phyloP scores from a whole-genome alignment of 345 rosid species.

The Pugionium dolabratum region DNA sequence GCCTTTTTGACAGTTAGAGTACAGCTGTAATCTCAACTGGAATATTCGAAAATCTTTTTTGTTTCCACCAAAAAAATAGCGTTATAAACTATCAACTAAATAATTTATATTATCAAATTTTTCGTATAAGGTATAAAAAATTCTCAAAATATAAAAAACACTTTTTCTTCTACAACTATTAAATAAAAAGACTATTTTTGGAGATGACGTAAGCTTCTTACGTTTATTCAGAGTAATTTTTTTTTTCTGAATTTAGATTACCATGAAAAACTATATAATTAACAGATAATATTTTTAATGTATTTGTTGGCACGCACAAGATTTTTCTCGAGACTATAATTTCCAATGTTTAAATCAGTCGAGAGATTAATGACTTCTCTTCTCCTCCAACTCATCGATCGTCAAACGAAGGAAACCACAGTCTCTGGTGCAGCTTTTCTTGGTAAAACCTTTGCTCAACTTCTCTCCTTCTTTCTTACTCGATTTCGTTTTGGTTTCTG shows the following conservation, averaged over 20 bases:
- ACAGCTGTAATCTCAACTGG: slow-evolving; percentile 19
- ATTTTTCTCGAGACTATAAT: background rate
- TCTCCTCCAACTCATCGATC: slow-evolving; percentile 37
- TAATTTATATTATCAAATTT: background rate
- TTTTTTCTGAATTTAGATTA: no score
- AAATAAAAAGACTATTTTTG: background rate
- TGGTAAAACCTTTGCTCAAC: slow-evolving; percentile 1
- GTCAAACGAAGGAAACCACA: slow-evolving; percentile 31
- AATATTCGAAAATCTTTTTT: slow-evolving; percentile 6
- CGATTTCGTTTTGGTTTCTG: background rate
- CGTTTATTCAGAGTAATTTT: no score
- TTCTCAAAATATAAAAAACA: no score
- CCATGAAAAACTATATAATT: no score
- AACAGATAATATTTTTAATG: no score
- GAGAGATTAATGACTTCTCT: slow-evolving; percentile 29
- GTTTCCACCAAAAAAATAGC: background rate
- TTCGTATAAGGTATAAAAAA: no score
- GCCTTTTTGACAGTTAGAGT: slow-evolving; percentile 28
- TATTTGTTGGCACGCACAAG: slow-evolving; percentile 1
- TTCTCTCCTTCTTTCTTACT: slow-evolving; percentile 15
- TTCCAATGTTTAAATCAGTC: slow-evolving; percentile 26
- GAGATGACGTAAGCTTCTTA: slow-evolving; percentile 17
- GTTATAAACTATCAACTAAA: background rate
- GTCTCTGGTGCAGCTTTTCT: slow-evolving; percentile 25
- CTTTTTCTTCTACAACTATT: no score